phyloP scores from a whole-genome alignment of 345 rosid genomes.

The Eucalyptus regnans region DNA sequence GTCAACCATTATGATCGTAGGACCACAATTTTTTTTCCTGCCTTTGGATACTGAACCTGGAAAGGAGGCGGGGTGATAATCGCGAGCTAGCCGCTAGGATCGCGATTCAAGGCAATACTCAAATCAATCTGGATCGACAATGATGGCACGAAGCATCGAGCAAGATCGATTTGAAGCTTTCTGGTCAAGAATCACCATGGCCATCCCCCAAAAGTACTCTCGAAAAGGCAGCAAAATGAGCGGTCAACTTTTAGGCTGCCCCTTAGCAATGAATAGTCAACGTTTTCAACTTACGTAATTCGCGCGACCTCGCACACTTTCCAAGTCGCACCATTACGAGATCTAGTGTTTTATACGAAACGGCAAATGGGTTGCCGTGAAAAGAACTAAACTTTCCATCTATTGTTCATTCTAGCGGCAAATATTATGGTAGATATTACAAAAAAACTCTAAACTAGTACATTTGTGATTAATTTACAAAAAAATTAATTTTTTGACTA shows the following conservation, averaged over 20 bases:
- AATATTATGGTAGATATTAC: too few relatives aligned
- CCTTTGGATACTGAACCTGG: neutral
- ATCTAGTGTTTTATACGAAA: neutral
- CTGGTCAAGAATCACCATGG: neutral
- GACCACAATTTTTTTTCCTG: neutral
- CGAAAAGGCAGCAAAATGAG: neutral
- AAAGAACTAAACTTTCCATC: neutral
- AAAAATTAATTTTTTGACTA: accelerated
- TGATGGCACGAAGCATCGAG: neutral
- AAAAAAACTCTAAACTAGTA: too few relatives aligned
- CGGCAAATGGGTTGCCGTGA: neutral
- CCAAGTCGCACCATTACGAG: neutral
- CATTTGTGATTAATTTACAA: accelerated
- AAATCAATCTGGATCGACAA: neutral
- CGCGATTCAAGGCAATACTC: neutral
- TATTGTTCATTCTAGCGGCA: accelerated
- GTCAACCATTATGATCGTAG: neutral
- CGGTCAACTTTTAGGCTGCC: neutral
- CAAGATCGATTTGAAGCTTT: neutral
- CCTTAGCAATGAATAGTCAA: neutral
- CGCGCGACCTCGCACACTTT: neutral
- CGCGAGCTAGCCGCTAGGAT: neutral
- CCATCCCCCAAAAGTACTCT: neutral
- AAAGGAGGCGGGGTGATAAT: neutral
- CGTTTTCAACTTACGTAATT: neutral